These are phyloP conservation scores for Penicillium maclennaniae DNA, from an alignment of 495 filamentous ascomycete genomes.

Conservation along the genomic window DNA sequence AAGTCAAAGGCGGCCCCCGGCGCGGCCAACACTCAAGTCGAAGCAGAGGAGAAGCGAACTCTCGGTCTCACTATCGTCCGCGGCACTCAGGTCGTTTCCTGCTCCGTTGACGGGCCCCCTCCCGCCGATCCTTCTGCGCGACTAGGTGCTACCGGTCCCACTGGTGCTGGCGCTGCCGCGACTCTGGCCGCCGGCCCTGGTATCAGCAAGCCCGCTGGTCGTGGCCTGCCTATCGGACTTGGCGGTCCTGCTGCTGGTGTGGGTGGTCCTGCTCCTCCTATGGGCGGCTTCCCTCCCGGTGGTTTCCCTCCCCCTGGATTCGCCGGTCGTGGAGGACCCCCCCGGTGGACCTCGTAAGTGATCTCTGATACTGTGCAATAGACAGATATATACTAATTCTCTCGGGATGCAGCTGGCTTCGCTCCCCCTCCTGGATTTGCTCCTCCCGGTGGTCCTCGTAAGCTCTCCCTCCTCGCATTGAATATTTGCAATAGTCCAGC, in stretches of 20 bases:
- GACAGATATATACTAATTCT: conserved; percentile 5
- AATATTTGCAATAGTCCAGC: neutral
- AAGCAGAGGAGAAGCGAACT: conserved; percentile 94
- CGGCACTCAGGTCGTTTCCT: conserved; percentile 86
- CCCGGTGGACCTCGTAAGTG: conserved; percentile 60
- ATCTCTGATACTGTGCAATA: neutral
- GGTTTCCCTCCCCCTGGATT: conserved; percentile 76
- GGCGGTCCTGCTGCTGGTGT: conserved; percentile 88
- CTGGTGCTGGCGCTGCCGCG: conserved; percentile 56
- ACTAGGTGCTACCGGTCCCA: conserved; percentile 72
- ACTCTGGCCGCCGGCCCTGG: conserved; percentile 81
- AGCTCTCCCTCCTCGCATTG: conserved; percentile 24
- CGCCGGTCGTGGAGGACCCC: conserved; percentile 66
- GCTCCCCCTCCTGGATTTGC: conserved; percentile 52
- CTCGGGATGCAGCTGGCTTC: conserved; percentile 1
- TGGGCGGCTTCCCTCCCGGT: conserved; percentile 58
- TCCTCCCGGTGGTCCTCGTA: conserved; percentile 56
- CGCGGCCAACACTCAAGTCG: conserved; percentile 60
- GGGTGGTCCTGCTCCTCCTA: conserved; percentile 70
- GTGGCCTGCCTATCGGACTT: conserved; percentile 82
- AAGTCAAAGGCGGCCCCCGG: conserved; percentile 71
- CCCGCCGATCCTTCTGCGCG: conserved; percentile 89
- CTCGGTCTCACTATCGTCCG: conserved; percentile 93
- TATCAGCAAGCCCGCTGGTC: conserved; percentile 85
- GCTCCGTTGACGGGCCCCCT: conserved; percentile 95